Base-by-base conservation (phyloP, 768 basidiomycete species). In the Phaeolepiota aurea region DNA sequence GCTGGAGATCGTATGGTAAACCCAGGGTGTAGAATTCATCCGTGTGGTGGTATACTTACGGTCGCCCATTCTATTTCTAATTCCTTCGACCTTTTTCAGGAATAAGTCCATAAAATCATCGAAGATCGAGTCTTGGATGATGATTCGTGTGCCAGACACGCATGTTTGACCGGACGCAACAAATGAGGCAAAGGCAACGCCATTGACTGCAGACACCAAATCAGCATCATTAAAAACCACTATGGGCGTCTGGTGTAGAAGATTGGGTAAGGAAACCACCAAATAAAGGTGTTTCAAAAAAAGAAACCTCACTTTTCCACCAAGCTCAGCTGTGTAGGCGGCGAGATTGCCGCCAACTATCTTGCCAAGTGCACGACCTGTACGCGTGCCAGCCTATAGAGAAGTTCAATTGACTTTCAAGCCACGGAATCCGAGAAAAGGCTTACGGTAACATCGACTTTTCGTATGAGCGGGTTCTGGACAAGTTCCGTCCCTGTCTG, bases 151-250 rank as follows among this genome's bases (percentile, higher is more conserved):
- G n/a, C 87, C 88, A 1, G 88, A 90, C n/a, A 91, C 82, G 44
- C 88, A 90, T 5, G 88, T 90, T 62, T 92, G 89, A 2, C 89
- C 89, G 16, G 86, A 87, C 1, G 89, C 89, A 37, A 92, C 66
- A 50, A 91, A 92, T 1, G 82, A 76, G 7, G 87, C 82, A 52
- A 92, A 91, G 0, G 86, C 82, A 4, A 76, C 76, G 13, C 89
- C 89, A 46, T 91, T 90, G 15, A 86, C 82, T 0, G 88, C 82
- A n/a, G 75, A 71, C 15, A 62, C 47, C 37, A 87, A 51, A 50
- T 90, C 82, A 4, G 86, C 81, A 53, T 92, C 87, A 37, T 80
- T 65, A 52, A 90, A 91, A 7, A 91, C 66, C 9, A 91, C 54
- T 32, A 91, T 76, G 0, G 89, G 88, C 10, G 89, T 82, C 86